phyloP scores from a whole-genome alignment of 257 asterid genomes.

The Petunia axillaris region DNA sequence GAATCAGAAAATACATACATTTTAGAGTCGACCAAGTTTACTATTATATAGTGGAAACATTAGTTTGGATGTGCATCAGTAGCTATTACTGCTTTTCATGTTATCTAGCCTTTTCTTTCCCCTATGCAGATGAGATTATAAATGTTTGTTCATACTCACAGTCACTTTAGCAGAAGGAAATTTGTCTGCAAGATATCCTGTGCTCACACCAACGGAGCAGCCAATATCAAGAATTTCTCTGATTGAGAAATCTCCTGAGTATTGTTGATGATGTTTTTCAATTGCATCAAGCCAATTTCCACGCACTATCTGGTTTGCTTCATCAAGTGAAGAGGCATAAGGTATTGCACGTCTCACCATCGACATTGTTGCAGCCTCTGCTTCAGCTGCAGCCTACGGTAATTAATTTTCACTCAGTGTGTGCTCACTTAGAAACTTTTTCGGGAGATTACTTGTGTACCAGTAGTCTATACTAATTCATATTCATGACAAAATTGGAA shows the following conservation, averaged over 20 bases:
- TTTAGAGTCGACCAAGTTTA: not conserved
- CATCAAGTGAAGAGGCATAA: conserved; percentile 74
- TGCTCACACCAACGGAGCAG: conserved; percentile 95
- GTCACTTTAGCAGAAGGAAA: conserved; percentile 70
- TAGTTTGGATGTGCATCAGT: not conserved
- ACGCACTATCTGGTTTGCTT: conserved; percentile 81
- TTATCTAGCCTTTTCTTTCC: not conserved
- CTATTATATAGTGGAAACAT: not conserved
- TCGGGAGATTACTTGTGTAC: too few relatives aligned
- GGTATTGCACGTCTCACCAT: conserved; percentile 82
- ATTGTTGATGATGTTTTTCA: conserved; percentile 61
- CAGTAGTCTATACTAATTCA: not conserved
- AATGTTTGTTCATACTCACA: conserved; percentile 43
- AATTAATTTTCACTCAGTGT: conserved; percentile 5
- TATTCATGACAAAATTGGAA: not conserved
- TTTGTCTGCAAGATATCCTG: conserved; percentile 68
- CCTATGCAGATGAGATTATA: not conserved
- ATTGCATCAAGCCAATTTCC: conserved; percentile 92
- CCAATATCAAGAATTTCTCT: conserved; percentile 80
- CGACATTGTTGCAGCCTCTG: conserved; percentile 94
- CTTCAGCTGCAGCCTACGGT: conserved; percentile 98
- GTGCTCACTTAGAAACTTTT: too few relatives aligned
- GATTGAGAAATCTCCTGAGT: conserved; percentile 49
- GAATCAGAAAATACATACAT: not conserved
- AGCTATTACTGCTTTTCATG: not conserved